phyloP scores from a whole-genome alignment of 441 rosid species.

The Melastoma candidum region DNA sequence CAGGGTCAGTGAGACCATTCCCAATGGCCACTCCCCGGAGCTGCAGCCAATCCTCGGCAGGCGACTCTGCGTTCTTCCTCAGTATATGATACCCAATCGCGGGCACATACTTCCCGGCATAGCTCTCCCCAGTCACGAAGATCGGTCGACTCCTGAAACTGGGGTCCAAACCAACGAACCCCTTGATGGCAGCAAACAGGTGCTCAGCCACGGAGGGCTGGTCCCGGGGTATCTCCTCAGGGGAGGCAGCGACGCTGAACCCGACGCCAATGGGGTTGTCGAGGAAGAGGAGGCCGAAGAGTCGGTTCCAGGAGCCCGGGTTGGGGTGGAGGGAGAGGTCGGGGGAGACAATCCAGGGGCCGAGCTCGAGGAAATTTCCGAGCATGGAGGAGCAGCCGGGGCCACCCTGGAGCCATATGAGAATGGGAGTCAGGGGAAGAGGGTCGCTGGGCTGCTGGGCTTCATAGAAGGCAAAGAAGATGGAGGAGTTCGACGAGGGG shows the following conservation, averaged over 20 bases:
- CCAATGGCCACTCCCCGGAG: conserved; percentile 72
- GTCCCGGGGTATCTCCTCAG: conserved; percentile 50
- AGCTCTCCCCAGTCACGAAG: conserved; percentile 78
- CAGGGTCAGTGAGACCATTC: conserved; percentile 75
- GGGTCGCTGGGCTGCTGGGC: conserved; percentile 39
- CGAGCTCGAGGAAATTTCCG: conserved; percentile 73
- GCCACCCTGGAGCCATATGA: conserved; percentile 88
- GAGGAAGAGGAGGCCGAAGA: conserved; percentile 62
- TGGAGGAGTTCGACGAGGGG: conserved; percentile 41
- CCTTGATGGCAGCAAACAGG: conserved; percentile 41
- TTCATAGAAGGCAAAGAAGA: conserved; percentile 73
- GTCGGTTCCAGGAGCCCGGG: conserved; percentile 71
- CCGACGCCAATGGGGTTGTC: conserved; percentile 83
- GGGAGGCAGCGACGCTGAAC: conserved; percentile 52
- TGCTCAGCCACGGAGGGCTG: conserved; percentile 55
- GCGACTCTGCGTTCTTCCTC: conserved; percentile 29
- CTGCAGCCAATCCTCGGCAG: conserved; percentile 28
- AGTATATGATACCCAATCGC: conserved; percentile 60
- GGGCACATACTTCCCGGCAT: conserved; percentile 79
- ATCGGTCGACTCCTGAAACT: conserved; percentile 47
- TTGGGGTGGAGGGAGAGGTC: conserved; percentile 32
- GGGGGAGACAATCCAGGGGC: conserved; percentile 55
- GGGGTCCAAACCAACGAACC: conserved; percentile 32
- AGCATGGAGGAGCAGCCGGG: conserved; percentile 94
- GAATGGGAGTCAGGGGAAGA: conserved; percentile 49